Evolutionary conservation across 2,329 filamentous ascomycete genomes (phyloP).

Genomic region (Botrytis elliptica): DNA sequence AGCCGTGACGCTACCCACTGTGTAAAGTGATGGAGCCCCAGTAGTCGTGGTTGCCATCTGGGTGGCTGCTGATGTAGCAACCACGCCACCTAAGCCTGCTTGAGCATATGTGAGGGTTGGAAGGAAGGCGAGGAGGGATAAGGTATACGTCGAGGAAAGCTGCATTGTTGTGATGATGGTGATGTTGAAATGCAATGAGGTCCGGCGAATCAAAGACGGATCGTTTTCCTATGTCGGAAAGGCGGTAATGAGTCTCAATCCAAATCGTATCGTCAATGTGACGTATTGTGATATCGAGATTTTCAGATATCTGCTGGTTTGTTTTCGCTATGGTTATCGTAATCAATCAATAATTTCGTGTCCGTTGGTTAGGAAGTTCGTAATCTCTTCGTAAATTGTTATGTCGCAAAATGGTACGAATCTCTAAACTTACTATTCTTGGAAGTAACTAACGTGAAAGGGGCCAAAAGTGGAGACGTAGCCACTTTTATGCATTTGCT

Average conservation of each 20-base stretch:
- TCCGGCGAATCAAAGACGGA: not conserved
- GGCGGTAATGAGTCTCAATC: not conserved
- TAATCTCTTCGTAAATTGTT: slow-evolving; percentile 1
- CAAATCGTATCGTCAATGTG: not conserved
- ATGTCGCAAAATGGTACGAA: not conserved
- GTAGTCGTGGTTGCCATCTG: slow-evolving; percentile 5
- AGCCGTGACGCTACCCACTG: not conserved
- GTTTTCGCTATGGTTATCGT: not conserved
- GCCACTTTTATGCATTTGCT: not conserved
- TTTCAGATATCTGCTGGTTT: not conserved
- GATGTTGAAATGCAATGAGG: not conserved
- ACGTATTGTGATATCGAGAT: not conserved
- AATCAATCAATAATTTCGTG: not conserved
- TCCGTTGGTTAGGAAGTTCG: slow-evolving; percentile 9
- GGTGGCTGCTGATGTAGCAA: slow-evolving; percentile 1
- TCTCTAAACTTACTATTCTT: slow-evolving; percentile 4
- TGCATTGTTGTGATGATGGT: slow-evolving; percentile 3
- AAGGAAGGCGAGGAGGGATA: slow-evolving; percentile 2
- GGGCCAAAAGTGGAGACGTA: not conserved
- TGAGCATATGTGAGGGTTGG: slow-evolving; percentile 13
- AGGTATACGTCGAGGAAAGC: not conserved
- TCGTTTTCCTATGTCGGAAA: not conserved
- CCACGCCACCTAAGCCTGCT: slow-evolving; percentile 12
- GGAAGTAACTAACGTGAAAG: not conserved
- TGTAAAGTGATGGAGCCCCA: slow-evolving; percentile 8